phyloP scores from a whole-genome alignment of 257 asterid species.

The Verbena officinalis region DNA sequence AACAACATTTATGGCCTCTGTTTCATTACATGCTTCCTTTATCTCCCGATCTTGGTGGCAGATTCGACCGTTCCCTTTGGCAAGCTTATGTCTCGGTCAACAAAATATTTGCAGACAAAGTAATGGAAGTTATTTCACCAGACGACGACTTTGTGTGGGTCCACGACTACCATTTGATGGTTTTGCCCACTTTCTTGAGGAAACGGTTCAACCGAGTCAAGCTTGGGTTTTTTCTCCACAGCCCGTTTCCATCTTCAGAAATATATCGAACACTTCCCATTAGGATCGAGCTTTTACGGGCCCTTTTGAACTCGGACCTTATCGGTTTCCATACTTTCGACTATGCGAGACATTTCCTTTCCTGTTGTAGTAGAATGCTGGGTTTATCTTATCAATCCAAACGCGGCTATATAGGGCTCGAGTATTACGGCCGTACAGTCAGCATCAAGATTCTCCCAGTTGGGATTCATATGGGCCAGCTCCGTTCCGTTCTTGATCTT shows the following conservation, averaged over 20 bases:
- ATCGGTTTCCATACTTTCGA: slow-evolving; percentile 87
- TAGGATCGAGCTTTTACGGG: slow-evolving; percentile 70
- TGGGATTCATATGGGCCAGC: slow-evolving; percentile 82
- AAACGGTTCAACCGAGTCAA: slow-evolving; percentile 83
- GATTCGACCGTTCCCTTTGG: slow-evolving; percentile 83
- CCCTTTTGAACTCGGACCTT: slow-evolving; percentile 81
- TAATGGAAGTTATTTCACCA: slow-evolving; percentile 86
- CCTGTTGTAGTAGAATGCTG: slow-evolving; percentile 87
- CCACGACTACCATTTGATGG: slow-evolving; percentile 91
- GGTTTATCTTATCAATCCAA: slow-evolving; percentile 81
- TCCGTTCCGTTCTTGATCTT: slow-evolving; percentile 63
- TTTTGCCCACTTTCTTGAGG: slow-evolving; percentile 76
- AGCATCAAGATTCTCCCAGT: slow-evolving; percentile 85
- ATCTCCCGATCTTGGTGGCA: slow-evolving; percentile 88
- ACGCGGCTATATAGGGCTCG: slow-evolving; percentile 82
- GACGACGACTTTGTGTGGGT: slow-evolving; percentile 93
- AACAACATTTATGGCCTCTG: slow-evolving; percentile 85
- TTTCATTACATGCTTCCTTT: slow-evolving; percentile 95
- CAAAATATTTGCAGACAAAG: slow-evolving; percentile 88
- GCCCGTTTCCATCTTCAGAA: slow-evolving; percentile 88
- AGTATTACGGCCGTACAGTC: slow-evolving; percentile 85
- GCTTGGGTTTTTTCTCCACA: slow-evolving; percentile 86
- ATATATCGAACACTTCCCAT: slow-evolving; percentile 85
- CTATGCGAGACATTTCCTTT: slow-evolving; percentile 80
- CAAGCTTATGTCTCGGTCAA: slow-evolving; percentile 88